Percentiles rank a stretch among this genome's conserved stretches.
These are phyloP conservation scores for Baudoinia panamericana DNA, from an alignment of 495 filamentous ascomycete genomes.

Conservation along the genomic window DNA sequence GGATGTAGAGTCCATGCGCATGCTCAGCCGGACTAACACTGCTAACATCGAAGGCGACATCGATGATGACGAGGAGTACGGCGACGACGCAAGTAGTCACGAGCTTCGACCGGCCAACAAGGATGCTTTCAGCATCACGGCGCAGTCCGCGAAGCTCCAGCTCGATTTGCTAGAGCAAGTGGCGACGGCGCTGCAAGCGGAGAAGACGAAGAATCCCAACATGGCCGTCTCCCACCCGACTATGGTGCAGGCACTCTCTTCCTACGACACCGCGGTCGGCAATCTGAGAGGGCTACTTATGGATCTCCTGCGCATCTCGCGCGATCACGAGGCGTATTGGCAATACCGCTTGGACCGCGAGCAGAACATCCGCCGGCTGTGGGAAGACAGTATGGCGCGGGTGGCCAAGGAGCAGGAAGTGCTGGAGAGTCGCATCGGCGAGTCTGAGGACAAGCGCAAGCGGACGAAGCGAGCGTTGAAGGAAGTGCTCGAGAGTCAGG, in stretches of 20 bases:
- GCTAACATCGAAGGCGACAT: slow-evolving; percentile 39
- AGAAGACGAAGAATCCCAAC: slow-evolving; percentile 54
- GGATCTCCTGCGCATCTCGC: slow-evolving; percentile 78
- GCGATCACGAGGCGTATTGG: slow-evolving; percentile 92
- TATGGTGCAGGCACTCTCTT: slow-evolving; percentile 62
- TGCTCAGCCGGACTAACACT: slow-evolving; percentile 12
- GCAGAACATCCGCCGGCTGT: slow-evolving; percentile 74
- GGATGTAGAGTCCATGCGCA: slow-evolving; percentile 36
- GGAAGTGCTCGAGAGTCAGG: slow-evolving; percentile 57
- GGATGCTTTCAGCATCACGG: slow-evolving; percentile 89
- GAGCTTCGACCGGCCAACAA: slow-evolving; percentile 60
- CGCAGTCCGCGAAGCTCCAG: slow-evolving; percentile 85
- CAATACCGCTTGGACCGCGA: slow-evolving; percentile 87
- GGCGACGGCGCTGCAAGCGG: slow-evolving; percentile 62
- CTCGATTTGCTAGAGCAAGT: slow-evolving; percentile 79
- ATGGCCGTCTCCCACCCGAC: slow-evolving; percentile 60
- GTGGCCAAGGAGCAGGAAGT: slow-evolving; percentile 88
- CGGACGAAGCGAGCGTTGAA: slow-evolving; percentile 79
- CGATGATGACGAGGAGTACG: slow-evolving; percentile 66
- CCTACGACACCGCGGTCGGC: slow-evolving; percentile 78
- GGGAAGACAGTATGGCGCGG: slow-evolving; percentile 97
- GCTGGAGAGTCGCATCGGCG: slow-evolving; percentile 71
- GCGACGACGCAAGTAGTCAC: slow-evolving; percentile 68
- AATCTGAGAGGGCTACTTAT: slow-evolving; percentile 77
- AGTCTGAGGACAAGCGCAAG: slow-evolving; percentile 79